Evolutionary conservation across 2,329 filamentous ascomycete genomes (phyloP).

Genomic region (Bipolaris oryzae): DNA sequence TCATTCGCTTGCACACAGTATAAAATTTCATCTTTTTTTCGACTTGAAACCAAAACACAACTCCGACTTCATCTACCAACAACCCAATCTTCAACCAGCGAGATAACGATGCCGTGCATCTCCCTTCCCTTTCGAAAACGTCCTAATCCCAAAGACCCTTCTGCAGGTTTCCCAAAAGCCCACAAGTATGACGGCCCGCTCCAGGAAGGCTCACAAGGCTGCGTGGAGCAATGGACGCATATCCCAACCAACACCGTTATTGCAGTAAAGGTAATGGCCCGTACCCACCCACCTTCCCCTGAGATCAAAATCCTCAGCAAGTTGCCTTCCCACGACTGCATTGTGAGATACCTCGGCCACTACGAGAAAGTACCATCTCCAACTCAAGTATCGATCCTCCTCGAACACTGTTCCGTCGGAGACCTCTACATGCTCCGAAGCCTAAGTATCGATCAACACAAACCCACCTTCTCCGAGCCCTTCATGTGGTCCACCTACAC

Average conservation of each 20-base stretch:
- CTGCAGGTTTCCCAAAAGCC: neutral
- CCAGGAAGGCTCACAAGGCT: constrained; percentile 17
- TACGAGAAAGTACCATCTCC: constrained; percentile 3
- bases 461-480: constrained; percentile 13
- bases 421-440: constrained; percentile 19
- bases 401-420: constrained; percentile 22
- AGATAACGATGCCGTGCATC: neutral
- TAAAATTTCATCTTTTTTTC: no score
- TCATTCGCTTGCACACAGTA: no score
- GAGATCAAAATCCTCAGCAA: constrained; percentile 21
- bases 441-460: neutral
- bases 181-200: constrained; percentile 1
- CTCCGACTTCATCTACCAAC: no score
- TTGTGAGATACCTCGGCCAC: constrained; percentile 16
- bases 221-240: constrained; percentile 19
- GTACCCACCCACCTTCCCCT: neutral
- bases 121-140: no score
- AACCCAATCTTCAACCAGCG: no score
- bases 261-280: constrained; percentile 21
- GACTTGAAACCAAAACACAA: no score
- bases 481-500: constrained; percentile 25
- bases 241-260: constrained; percentile 6
- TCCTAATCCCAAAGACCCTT: neutral
- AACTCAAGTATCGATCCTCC: constrained; percentile 11
- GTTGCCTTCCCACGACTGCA: constrained; percentile 18